phyloP scores from a whole-genome alignment of 1,284 basidiomycete genomes.

The Rhodofomes roseus region DNA sequence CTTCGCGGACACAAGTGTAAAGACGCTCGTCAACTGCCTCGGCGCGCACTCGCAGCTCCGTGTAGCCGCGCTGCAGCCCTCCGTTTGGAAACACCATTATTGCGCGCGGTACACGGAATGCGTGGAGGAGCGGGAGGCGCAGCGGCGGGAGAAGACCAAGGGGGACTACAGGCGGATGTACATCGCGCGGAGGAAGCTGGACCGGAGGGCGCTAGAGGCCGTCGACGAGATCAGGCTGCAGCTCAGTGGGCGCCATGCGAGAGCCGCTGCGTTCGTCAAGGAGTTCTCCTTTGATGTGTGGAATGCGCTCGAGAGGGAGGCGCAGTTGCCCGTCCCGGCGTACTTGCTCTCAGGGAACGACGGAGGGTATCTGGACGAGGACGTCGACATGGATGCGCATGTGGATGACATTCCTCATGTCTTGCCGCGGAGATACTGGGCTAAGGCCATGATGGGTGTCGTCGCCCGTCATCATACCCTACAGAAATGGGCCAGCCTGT shows the following conservation, averaged over 20 bases:
- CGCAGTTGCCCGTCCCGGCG: constrained; percentile 31
- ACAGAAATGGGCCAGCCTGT: constrained; percentile 36
- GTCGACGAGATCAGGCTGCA: constrained; percentile 36
- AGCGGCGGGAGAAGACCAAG: constrained; percentile 25
- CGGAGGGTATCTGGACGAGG: constrained; percentile 6
- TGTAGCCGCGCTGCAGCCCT: constrained; percentile 23
- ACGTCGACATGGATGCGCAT: constrained; percentile 14
- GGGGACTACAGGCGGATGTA: constrained; percentile 48
- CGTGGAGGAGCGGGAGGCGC: constrained; percentile 32
- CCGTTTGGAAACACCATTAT: constrained; percentile 52
- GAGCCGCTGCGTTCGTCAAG: constrained; percentile 33
- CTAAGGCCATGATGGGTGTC: constrained; percentile 37
- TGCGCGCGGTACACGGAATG: constrained; percentile 40
- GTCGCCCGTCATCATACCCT: constrained; percentile 45
- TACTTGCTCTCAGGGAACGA: constrained; percentile 19
- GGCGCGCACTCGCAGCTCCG: constrained; percentile 24
- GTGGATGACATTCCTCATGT: constrained; percentile 29
- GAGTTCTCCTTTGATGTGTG: constrained; percentile 45
- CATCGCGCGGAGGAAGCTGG: constrained; percentile 38
- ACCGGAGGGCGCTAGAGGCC: constrained; percentile 37
- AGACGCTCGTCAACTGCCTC: constrained; percentile 27
- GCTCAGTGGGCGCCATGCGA: constrained; percentile 32
- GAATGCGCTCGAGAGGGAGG: constrained; percentile 45
- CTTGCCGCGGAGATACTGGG: constrained; percentile 54
- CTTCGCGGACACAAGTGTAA: constrained; percentile 20